Evolutionary conservation across 768 basidiomycete species (phyloP), one percentile per base, ranked within the genome.

Genomic region (Mycena alexandri): DNA sequence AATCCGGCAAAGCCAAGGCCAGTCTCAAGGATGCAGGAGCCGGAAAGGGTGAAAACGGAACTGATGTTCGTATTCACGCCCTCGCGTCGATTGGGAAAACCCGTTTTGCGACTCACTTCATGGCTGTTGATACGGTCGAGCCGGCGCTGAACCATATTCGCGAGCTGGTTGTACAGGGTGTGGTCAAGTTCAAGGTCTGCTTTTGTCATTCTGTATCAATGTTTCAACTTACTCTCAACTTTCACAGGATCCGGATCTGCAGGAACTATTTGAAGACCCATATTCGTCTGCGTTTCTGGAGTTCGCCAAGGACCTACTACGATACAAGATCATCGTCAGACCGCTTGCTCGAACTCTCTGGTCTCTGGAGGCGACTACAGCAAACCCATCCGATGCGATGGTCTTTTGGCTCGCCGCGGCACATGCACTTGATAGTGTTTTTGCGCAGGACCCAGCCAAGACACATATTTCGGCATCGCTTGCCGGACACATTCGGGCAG

Each of bases 391-490:
- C 0, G 79, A 79, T 71, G 76, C 76, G 12, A 76, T 64, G 50
- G 17, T 77, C 11, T 79, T 75, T 51, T 77, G 76, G 78, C 76
- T 77, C 63, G 76, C 78, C 38, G 65, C 71, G 22, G 65, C 75
- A 17, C 59, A 67, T 17, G 51, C 71, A 6, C 74, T 70, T 10
- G 56, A 72, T 10, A 62, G 70, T 5, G 48, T 68, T 25, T 52
- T 75, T 33, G 61, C 12, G 17, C 7, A 36, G n/a, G 34, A n/a
- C 34, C 21, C n/a, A 38, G 34, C 7, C 6, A 36, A 34, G 24
- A 53, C 52, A 25, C 24, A 14, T 12, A 38, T 36, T 36, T 53
- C 52, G n/a, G 19, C 34, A 38, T 5, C 24, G 68, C 17, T 71
- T 73, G 46, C 61, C 41, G 16, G 51, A 67, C 24, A 74, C 54